A percentile compares a stretch with the other conserved stretches of the same genome.
These are phyloP conservation scores for Pseudogymnoascus sp. DNA, from an alignment of 2,329 filamentous ascomycete species.

Conservation along the genomic window DNA sequence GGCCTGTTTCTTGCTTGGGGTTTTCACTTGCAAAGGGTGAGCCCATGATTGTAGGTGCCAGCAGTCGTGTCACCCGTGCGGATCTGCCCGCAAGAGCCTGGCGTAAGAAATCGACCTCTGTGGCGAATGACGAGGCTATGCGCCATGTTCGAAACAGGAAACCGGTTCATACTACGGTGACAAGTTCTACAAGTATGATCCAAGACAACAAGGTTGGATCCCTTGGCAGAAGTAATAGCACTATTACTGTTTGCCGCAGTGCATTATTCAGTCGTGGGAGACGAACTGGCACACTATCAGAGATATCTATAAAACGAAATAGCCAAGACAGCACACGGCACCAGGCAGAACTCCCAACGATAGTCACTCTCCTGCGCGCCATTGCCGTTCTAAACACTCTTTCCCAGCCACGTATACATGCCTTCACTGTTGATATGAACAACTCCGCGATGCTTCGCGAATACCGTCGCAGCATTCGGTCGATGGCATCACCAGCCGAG, in stretches of 20 bases:
- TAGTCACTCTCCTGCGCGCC: not conserved
- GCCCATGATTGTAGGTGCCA: no score
- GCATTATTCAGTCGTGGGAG: not conserved
- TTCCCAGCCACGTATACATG: not conserved
- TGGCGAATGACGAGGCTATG: not conserved
- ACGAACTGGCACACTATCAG: not conserved
- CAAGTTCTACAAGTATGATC: not conserved
- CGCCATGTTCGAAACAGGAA: not conserved
- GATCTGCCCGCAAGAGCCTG: not conserved
- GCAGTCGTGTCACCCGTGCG: not conserved
- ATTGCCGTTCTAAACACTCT: not conserved
- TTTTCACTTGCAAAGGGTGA: not conserved
- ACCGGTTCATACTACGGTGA: not conserved
- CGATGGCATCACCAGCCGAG: not conserved
- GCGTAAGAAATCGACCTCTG: not conserved
- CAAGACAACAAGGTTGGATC: not conserved
- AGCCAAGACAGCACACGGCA: not conserved
- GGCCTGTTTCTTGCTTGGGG: not conserved
- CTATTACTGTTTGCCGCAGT: not conserved
- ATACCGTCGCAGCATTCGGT: slow-evolving; percentile 5
- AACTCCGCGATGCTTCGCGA: not conserved
- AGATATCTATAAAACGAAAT: not conserved
- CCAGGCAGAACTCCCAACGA: not conserved
- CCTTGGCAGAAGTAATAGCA: not conserved
- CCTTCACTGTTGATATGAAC: not conserved